These are phyloP conservation scores for Ulota crispa DNA, from an alignment of 225 moss, liverwort and hornwort genomes.

Conservation along the genomic window DNA sequence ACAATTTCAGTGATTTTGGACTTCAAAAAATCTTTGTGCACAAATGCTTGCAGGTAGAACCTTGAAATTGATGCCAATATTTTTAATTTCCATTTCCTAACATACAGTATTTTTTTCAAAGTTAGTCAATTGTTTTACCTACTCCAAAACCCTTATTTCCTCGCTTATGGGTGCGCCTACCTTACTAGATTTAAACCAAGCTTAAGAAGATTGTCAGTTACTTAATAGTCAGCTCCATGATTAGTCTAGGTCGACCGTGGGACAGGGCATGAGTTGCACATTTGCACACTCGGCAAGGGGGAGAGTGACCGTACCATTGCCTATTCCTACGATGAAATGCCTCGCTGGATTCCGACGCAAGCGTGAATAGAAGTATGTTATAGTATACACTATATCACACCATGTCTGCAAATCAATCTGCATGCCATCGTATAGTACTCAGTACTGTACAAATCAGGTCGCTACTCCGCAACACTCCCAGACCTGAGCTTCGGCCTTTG, in stretches of 20 bases:
- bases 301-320: not conserved
- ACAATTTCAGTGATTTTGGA: too few species aligned
- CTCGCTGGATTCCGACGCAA: not conserved
- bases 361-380: not conserved
- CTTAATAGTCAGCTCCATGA: not conserved
- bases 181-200: not conserved
- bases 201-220: too few species aligned
- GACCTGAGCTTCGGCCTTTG: not conserved
- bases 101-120: too few species aligned
- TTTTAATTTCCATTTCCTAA: too few species aligned
- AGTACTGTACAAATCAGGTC: not conserved
- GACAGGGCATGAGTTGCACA: not conserved
- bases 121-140: too few species aligned
- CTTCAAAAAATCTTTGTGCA: too few species aligned
- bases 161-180: too few species aligned
- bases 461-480: not conserved
- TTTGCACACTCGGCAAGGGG: constrained; percentile 6
- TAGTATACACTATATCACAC: too few species aligned
- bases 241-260: not conserved
- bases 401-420: not conserved
- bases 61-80: too few species aligned
- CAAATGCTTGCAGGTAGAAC: too few species aligned
- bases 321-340: not conserved
- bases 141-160: too few species aligned
- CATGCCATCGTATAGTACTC: too few species aligned